phyloP scores from a whole-genome alignment of 2,329 filamentous ascomycete species.

The Dactylellina cionopaga region DNA sequence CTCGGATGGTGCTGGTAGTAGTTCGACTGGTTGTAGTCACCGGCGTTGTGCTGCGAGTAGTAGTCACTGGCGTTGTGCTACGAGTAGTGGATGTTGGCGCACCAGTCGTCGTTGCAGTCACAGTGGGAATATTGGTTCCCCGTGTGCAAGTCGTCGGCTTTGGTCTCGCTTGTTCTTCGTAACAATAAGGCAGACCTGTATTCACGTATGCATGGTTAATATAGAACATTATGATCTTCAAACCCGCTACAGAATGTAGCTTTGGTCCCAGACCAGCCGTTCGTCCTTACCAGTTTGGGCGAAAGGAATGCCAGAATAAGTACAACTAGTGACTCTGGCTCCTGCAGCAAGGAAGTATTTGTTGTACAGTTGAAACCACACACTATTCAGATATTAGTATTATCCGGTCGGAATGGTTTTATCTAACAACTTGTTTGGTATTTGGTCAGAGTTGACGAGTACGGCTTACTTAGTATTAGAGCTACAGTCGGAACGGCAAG shows the following conservation, averaged over 20 bases:
- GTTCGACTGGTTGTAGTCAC: conserved; percentile 59
- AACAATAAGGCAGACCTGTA: conserved; percentile 37
- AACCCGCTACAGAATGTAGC: no score
- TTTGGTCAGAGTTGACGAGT: no score
- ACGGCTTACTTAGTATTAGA: conserved; percentile 37
- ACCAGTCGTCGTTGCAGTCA: conserved; percentile 31
- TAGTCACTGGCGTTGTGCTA: conserved; percentile 57
- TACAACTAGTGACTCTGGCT: conserved; percentile 37
- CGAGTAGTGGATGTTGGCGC: conserved; percentile 59
- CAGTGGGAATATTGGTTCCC: conserved; percentile 35
- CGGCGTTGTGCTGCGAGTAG: conserved; percentile 59
- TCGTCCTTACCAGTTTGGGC: conserved; percentile 32
- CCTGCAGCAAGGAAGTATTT: conserved; percentile 37
- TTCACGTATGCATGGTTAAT: background rate
- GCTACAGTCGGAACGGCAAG: conserved; percentile 45
- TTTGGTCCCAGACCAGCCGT: background rate
- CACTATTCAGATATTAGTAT: conserved; percentile 11
- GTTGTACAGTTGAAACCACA: conserved; percentile 46
- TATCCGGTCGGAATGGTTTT: background rate
- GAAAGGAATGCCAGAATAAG: conserved; percentile 43
- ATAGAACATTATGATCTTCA: no score
- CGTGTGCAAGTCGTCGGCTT: conserved; percentile 40
- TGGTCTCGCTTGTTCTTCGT: conserved; percentile 35
- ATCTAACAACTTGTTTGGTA: no score
- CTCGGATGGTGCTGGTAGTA: conserved; percentile 62